Evolutionary conservation across 306 rosid species (phyloP), one percentile per base, ranked within the genome.

Genomic region (Cicer cuneatum): DNA sequence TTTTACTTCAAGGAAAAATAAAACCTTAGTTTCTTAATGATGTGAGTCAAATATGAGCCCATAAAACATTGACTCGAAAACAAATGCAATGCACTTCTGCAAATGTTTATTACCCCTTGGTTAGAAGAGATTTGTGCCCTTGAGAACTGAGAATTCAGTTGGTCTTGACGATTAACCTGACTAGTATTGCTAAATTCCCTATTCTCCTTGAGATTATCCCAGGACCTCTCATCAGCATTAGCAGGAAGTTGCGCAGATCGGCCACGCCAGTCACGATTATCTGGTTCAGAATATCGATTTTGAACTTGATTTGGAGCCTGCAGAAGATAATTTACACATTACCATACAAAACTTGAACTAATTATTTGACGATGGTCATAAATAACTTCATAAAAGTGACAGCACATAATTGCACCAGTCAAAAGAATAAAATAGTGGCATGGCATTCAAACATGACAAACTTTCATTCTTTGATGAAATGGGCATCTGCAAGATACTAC

Each of bases 201-300:
- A 66, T 71, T 87, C 65, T 92, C 99, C 33, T 84, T 82, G 47
- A 67, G 82, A 37, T 83, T 69, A 21, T 87, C 97, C 96, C 92
- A 85, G 57, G 96, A 87, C 80, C 86, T 89, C 46, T 90, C 96
- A 53, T 92, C 98, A 48, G 88, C 84, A 73, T 88, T 51, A 38
- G 89, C 49, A 60, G 90, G 80, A 83, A 71, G 77, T 49, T 78
- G 91, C 7, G 88, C 90, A 77, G 97, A 78, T 5, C 98, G 92
- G 46, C 89, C 92, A 84, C 92, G 99, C 99, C 99, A 95, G 76
- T 92, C 97, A 38, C 98, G 96, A 69, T 66, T 85, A 74, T 92
- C 99, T 18, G 93, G 93, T 86, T 95, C 99, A 65, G 90, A 45
- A 69, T 90, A 95, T 68, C 95, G 92, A 75, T 53, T 74, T 69